phyloP scores from a whole-genome alignment of 1,284 basidiomycete genomes.

The Cutaneotrichosporon mucoides region DNA sequence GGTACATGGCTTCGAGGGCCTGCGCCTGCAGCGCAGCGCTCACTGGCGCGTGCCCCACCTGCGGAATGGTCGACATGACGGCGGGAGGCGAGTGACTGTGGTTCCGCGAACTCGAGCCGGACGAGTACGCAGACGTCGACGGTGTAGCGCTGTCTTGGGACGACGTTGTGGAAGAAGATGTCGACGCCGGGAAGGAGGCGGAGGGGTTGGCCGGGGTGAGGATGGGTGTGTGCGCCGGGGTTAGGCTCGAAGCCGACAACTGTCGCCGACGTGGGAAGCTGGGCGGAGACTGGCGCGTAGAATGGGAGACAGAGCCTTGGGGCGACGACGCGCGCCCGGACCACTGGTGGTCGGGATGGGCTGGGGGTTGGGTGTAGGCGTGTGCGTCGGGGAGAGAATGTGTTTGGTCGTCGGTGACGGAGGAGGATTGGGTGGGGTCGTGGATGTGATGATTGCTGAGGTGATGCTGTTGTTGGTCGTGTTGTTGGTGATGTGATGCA shows the following conservation, averaged over 20 bases:
- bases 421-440: background rate
- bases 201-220: background rate
- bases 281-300: background rate
- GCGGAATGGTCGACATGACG: background rate
- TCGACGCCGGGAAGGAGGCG: background rate
- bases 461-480: background rate
- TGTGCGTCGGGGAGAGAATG: background rate
- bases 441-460: background rate
- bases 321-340: background rate
- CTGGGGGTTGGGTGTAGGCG: background rate
- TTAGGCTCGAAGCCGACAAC: background rate
- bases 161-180: background rate
- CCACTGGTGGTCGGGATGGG: background rate
- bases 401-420: background rate
- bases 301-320: background rate
- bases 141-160: background rate
- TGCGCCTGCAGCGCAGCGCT: conserved; percentile 1
- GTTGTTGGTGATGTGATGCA: background rate
- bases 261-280: background rate
- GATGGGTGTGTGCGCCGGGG: conserved; percentile 1
- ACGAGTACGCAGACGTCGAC: background rate
- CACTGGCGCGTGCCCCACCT: conserved; percentile 1
- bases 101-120: background rate
- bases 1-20: background rate
- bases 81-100: background rate